Conservation (phyloP, 2,329 filamentous ascomycete species). For the Ophiostoma populinum region DNA sequence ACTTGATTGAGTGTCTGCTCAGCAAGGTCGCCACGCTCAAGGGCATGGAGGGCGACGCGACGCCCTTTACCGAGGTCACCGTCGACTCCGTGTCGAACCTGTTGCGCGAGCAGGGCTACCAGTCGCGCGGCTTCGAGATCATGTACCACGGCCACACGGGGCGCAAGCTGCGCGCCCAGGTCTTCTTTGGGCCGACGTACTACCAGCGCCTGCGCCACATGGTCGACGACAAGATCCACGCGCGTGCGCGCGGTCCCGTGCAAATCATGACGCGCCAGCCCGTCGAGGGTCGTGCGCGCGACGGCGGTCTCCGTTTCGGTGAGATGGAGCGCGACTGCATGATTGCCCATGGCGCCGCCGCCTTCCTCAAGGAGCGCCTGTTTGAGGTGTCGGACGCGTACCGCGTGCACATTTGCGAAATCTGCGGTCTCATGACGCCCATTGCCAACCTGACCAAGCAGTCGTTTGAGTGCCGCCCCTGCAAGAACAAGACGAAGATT, state of each 20-base stretch:
- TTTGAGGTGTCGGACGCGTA: slow-evolving; percentile 98
- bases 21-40: slow-evolving; percentile 90
- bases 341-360: slow-evolving; percentile 97
- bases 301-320: slow-evolving; percentile 97
- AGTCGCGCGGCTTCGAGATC: slow-evolving; percentile 91
- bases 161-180: slow-evolving; percentile 78
- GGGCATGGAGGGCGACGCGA: slow-evolving; percentile 92
- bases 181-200: slow-evolving; percentile 95
- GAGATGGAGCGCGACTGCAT: slow-evolving; percentile 99
- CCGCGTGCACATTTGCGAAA: slow-evolving; percentile 94
- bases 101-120: slow-evolving; percentile 78
- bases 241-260: slow-evolving; percentile 87
- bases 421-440: slow-evolving; percentile 96
- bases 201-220: slow-evolving; percentile 98
- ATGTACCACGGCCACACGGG: slow-evolving; percentile 99
- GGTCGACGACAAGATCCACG: slow-evolving; percentile 99
- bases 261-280: slow-evolving; percentile 96
- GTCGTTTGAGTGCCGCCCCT: slow-evolving; percentile 89
- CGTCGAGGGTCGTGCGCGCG: slow-evolving; percentile 92
- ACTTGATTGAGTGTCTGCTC: slow-evolving; percentile 96
- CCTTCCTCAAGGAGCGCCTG: slow-evolving; percentile 91
- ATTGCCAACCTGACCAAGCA: slow-evolving; percentile 96
- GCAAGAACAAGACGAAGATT: slow-evolving; percentile 98
- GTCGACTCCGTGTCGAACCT: slow-evolving; percentile 83
- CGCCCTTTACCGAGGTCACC: slow-evolving; percentile 93